Conservation (phyloP, 2,329 filamentous ascomycete species). For the Remersonia thermophila region DNA sequence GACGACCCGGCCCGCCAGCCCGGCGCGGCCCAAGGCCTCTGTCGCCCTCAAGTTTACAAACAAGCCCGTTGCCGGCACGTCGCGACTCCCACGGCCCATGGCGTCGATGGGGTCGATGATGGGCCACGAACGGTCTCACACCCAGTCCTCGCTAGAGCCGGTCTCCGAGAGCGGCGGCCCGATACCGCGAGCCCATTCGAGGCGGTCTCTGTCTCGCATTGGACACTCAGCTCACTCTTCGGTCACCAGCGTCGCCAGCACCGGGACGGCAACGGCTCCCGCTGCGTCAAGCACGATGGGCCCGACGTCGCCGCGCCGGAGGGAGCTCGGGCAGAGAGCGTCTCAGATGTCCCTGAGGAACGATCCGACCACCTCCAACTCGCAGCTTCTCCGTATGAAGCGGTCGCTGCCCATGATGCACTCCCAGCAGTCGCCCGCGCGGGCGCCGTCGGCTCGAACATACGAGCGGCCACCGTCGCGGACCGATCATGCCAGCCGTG, state of each 20-base stretch:
- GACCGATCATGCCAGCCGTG: constrained; percentile 34
- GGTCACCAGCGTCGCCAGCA: constrained; percentile 36
- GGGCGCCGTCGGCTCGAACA: constrained; percentile 29
- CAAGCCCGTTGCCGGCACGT: constrained; percentile 45
- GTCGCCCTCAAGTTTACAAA: constrained; percentile 88
- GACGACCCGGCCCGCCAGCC: constrained; percentile 54
- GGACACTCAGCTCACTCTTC: constrained; percentile 61
- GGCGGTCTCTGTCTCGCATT: constrained; percentile 54
- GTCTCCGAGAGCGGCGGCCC: constrained; percentile 82
- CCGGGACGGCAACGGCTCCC: constrained; percentile 48
- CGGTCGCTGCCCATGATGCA: constrained; percentile 51
- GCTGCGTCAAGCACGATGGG: constrained; percentile 41
- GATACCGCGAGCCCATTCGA: constrained; percentile 38
- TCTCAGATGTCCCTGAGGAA: constrained; percentile 42
- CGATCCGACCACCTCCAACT: constrained; percentile 52
- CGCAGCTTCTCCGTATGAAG: constrained; percentile 53
- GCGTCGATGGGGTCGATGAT: constrained; percentile 44
- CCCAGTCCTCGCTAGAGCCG: constrained; percentile 71
- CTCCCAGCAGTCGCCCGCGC: constrained; percentile 37
- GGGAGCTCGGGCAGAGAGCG: constrained; percentile 43
- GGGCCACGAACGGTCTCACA: constrained; percentile 53
- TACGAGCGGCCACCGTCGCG: constrained; percentile 49
- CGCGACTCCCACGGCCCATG: constrained; percentile 66
- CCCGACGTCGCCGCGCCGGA: constrained; percentile 48
- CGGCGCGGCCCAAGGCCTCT: constrained; percentile 58